Conservation (phyloP, 2,329 filamentous ascomycete genomes). For the Apiospora pterosperma region DNA sequence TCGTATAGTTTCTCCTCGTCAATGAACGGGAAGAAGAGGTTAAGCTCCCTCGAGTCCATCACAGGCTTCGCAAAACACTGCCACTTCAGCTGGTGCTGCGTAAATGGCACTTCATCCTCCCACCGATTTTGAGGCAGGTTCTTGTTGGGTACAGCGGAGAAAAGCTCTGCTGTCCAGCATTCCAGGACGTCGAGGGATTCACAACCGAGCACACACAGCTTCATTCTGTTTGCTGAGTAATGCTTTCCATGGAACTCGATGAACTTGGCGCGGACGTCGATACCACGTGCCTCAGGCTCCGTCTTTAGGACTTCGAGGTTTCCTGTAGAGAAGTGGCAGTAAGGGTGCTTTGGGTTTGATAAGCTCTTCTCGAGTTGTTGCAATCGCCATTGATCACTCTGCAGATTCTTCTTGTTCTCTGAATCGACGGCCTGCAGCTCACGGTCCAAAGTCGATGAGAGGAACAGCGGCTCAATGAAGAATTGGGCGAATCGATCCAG, state of each 20-base stretch:
- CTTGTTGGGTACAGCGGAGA: constrained; percentile 81
- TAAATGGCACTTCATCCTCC: constrained; percentile 48
- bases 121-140: constrained; percentile 60
- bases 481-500: constrained; percentile 93
- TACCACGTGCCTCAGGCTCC: constrained; percentile 70
- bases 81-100: constrained; percentile 49
- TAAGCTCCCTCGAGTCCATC: constrained; percentile 78
- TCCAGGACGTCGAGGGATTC: constrained; percentile 81
- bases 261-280: constrained; percentile 87
- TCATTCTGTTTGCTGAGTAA: constrained; percentile 93
- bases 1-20: constrained; percentile 80
- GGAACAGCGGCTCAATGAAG: constrained; percentile 84
- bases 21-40: constrained; percentile 78
- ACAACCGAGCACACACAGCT: constrained; percentile 79
- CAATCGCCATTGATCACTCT: constrained; percentile 84
- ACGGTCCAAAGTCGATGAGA: constrained; percentile 79
- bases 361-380: constrained; percentile 84
- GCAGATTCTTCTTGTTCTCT: constrained; percentile 96
- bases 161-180: constrained; percentile 79
- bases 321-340: constrained; percentile 87
- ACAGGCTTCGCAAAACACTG: constrained; percentile 89
- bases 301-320: constrained; percentile 85
- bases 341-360: constrained; percentile 85
- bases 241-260: constrained; percentile 87
- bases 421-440: constrained; percentile 89